Percentiles rank a stretch among this genome's conserved stretches.
phyloP scores from a whole-genome alignment of 2,329 filamentous ascomycete species.

The Ophiostoma novo-ulmi region DNA sequence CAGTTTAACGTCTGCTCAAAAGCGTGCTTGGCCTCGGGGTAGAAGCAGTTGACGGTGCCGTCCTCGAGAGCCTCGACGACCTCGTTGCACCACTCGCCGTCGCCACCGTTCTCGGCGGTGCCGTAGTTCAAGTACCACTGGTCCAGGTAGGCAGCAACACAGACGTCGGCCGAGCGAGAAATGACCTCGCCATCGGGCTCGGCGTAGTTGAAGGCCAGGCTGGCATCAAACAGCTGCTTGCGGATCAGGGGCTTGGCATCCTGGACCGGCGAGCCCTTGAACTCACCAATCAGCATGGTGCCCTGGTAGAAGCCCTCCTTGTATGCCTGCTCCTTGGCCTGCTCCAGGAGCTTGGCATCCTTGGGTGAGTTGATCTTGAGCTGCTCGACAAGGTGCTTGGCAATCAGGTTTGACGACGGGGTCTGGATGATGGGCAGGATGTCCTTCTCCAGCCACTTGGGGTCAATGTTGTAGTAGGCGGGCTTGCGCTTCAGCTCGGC shows the following conservation, averaged over 20 bases:
- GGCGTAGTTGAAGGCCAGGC: conserved; percentile 82
- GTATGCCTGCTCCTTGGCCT: conserved; percentile 95
- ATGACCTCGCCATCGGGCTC: conserved; percentile 89
- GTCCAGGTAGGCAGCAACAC: conserved; percentile 86
- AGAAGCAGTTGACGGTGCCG: conserved; percentile 68
- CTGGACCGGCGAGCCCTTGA: conserved; percentile 80
- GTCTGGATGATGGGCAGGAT: conserved; percentile 87
- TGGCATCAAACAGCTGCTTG: conserved; percentile 67
- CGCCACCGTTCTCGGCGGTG: conserved; percentile 46
- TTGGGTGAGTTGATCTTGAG: conserved; percentile 97
- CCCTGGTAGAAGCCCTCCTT: conserved; percentile 98
- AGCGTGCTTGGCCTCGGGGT: conserved; percentile 67
- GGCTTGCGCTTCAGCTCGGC: conserved; percentile 88
- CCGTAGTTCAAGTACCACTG: conserved; percentile 96
- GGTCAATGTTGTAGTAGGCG: conserved; percentile 92
- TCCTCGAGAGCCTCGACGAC: conserved; percentile 69
- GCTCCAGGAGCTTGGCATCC: conserved; percentile 80
- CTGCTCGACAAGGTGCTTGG: conserved; percentile 78
- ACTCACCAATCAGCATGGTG: conserved; percentile 80
- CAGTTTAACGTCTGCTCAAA: conserved; percentile 85
- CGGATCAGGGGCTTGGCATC: conserved; percentile 76
- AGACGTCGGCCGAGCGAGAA: conserved; percentile 61
- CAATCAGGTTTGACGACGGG: conserved; percentile 73
- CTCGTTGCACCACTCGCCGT: conserved; percentile 75
- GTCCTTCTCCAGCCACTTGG: conserved; percentile 91